Conservation (phyloP, 176 grass and related monocot species). For the Pontederia paniculata region DNA sequence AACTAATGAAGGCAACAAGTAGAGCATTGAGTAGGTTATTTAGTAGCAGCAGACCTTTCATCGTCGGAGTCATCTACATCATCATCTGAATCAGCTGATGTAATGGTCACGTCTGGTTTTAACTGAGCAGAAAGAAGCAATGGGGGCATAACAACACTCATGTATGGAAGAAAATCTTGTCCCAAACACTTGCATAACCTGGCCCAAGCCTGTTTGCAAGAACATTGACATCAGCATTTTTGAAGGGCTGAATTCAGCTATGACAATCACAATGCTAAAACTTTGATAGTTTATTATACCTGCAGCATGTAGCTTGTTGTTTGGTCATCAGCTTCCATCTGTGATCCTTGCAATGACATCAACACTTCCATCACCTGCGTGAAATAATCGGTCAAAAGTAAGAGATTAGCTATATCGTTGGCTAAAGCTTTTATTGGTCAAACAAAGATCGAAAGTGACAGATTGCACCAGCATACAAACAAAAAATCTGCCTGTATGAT, state of each 20-base stretch:
- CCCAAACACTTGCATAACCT: slow-evolving; percentile 98
- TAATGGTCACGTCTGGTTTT: slow-evolving; percentile 97
- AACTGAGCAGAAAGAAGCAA: slow-evolving; percentile 97
- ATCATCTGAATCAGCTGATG: slow-evolving; percentile 94
- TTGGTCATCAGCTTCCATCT: slow-evolving; percentile 93
- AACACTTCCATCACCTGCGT: slow-evolving; percentile 95
- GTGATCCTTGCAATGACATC: slow-evolving; percentile 93
- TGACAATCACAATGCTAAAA: no score
- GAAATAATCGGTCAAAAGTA: background rate
- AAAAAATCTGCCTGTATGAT: no score
- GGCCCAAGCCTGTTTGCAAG: slow-evolving; percentile 69
- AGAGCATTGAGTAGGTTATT: background rate
- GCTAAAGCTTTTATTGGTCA: no score
- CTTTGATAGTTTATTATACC: slow-evolving; percentile 18
- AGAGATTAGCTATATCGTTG: background rate
- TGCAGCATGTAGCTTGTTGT: slow-evolving; percentile 99
- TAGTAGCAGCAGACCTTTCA: slow-evolving; percentile 50
- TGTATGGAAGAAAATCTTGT: slow-evolving; percentile 99
- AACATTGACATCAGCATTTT: background rate
- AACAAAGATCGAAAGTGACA: no score
- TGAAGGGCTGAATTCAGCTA: background rate
- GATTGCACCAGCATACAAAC: no score
- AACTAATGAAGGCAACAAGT: background rate
- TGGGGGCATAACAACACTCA: slow-evolving; percentile 96
- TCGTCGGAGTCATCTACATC: slow-evolving; percentile 97